Base-by-base conservation (phyloP, 2,329 filamentous ascomycete species). In the Chrysoporthe austroafricana region DNA sequence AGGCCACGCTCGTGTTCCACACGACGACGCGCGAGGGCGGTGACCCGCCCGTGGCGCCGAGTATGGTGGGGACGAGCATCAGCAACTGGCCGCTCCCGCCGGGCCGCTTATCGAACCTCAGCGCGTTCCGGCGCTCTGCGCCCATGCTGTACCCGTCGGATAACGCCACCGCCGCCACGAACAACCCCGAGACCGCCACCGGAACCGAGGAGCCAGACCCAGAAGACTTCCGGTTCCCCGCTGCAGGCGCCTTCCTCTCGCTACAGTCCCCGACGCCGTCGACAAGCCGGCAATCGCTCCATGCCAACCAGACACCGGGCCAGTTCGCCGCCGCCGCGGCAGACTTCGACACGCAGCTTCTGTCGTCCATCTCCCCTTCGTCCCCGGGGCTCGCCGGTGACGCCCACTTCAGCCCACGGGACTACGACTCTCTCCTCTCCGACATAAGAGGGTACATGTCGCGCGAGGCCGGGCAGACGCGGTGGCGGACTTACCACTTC, bases 401-500 rank as follows among this genome's bases (percentile, higher is more conserved):
- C 44, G 46, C 66, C 66, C 70, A 72, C 58, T 16, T 68, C 59
- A 26, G 42, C 6, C 21, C 62, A 62, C 7, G 72, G 6, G 76
- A 77, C 60, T 85, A 79, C 75, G 88, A 92, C 73, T 85, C 91
- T 67, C 93, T 98, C 57, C 84, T 97, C 8, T 80, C 83, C 57
- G 88, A 93, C 78, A 89, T 92, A 8, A 77, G 85, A 62, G 84
- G 80, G 63, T 97, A 97, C 79, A 84, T 84, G 54, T 75, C 76
- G 1, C 90, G 95, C 63, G 93, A 97, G 77, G 83, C 85, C 18
- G 80, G 83, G 16, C 94, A 97, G 78, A 88, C 89, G 26, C 85
- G 84, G 63, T 88, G 90, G 80, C 90, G 96, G 9, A 82, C 92
- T 14, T 77, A 83, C 0, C 94, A 97, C 79, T 97, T 97, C 77